Evolutionary conservation across 441 rosid genomes (phyloP), one percentile per base, ranked within the genome.

Genomic region (Biscutella auriculata): DNA sequence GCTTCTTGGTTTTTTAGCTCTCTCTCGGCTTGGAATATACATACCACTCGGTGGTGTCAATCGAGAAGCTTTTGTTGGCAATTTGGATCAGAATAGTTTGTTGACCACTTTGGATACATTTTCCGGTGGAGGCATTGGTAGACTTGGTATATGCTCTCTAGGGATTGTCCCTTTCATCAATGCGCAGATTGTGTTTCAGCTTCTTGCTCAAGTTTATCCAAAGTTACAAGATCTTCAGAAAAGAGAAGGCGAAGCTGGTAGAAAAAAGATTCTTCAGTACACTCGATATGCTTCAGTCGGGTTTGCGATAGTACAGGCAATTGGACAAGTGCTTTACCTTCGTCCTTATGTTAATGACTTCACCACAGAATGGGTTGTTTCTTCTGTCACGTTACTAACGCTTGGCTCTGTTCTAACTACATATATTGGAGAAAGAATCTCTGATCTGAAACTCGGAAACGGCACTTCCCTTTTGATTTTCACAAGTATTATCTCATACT

Each of bases 221-320:
- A 93, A 93, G 76, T 68, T 93, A 76, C 98, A 88, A 83, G 97
- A 93, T 69, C 97, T 93, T 63, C 98, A 87, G 81, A 93, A 93
- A 71, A 79, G 78, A 82, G 99, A 93, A 85, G 97, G 99, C 9
- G 98, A 93, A 81, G 96, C 97, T 0, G 98, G 98, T 53, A 87
- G 98, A 49, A 93, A 93, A 74, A 93, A 88, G 74, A 65, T 93
- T 68, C 90, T 88, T 53, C 89, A 93, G 77, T 88, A 93, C 60
- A 88, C 95, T 55, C 78, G 79, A 40, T 88, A 93, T 58, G 97
- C 95, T 73, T 93, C 98, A 3, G 97, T 93, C 14, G 98, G 93
- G 46, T 93, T 93, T 45, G 97, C 97, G 9, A 57, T 88, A 60
- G 97, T 88, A 28, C 92, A 88, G 79, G 96, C 98, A 11, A 82